Evolutionary conservation across 768 basidiomycete genomes (phyloP).

Genomic region (Leccinum longicurvipes): DNA sequence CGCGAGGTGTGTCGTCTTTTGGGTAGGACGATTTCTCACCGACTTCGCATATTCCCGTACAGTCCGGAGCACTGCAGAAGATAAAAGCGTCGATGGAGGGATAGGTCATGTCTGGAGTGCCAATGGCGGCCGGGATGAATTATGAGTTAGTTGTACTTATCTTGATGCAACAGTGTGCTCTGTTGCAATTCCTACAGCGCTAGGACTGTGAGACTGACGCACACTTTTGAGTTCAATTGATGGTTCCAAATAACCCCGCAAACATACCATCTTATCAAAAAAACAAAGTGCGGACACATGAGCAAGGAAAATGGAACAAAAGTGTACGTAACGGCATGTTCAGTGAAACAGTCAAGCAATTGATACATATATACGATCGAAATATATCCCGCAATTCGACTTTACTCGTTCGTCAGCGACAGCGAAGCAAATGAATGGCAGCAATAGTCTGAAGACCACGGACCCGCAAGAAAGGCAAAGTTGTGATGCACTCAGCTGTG

Average conservation of each 20-base stretch:
- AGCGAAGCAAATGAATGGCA: no score
- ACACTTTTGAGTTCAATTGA: not conserved
- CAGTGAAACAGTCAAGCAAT: no score
- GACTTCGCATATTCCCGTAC: not conserved
- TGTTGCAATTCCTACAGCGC: not conserved
- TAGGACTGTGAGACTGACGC: not conserved
- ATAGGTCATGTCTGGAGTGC: not conserved
- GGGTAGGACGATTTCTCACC: not conserved
- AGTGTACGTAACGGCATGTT: no score
- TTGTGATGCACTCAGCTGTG: no score
- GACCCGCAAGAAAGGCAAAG: no score
- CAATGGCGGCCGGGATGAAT: not conserved
- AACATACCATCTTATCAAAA: no score
- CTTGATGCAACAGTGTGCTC: not conserved
- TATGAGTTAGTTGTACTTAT: not conserved
- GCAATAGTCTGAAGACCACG: no score
- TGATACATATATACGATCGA: no score
- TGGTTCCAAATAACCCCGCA: not conserved
- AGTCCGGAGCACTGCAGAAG: slow-evolving; percentile 1
- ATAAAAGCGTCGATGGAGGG: not conserved
- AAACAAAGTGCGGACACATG: no score
- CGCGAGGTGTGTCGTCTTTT: not conserved
- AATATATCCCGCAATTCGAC: no score
- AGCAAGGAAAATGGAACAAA: no score
- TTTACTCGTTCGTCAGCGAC: no score